These are phyloP conservation scores for Venturia carpophila DNA, from an alignment of 2,329 filamentous ascomycete species.

Conservation along the genomic window DNA sequence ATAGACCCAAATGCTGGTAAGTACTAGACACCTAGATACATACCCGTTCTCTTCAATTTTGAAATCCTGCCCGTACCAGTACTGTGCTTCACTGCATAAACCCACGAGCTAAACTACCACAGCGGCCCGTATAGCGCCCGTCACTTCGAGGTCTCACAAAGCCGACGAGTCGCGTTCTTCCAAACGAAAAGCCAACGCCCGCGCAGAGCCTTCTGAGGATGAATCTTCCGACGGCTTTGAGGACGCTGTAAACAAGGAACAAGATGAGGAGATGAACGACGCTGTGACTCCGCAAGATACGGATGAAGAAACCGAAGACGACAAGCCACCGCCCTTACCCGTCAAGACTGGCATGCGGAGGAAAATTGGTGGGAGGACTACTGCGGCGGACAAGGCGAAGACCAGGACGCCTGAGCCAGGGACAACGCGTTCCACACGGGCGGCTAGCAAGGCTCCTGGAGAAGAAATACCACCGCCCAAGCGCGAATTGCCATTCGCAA, in stretches of 20 bases:
- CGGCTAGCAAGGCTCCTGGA: not conserved
- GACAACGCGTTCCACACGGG: not conserved
- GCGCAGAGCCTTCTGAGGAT: slow-evolving; percentile 21
- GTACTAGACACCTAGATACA: slow-evolving; percentile 10
- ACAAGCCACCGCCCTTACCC: not conserved
- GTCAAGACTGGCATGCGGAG: slow-evolving; percentile 3
- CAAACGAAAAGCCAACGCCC: slow-evolving; percentile 24
- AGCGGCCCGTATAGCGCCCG: slow-evolving; percentile 22
- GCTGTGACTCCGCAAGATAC: slow-evolving; percentile 29
- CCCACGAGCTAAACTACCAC: not conserved
- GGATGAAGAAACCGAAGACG: slow-evolving; percentile 22
- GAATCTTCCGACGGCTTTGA: slow-evolving; percentile 25
- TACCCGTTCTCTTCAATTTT: not conserved
- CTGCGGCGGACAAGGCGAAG: not conserved
- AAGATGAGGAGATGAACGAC: slow-evolving; percentile 21
- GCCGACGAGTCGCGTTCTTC: slow-evolving; percentile 29
- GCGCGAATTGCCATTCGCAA: slow-evolving; percentile 31
- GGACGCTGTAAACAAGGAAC: slow-evolving; percentile 25
- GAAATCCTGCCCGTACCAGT: not conserved
- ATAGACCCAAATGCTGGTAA: slow-evolving; percentile 29
- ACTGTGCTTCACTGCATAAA: not conserved
- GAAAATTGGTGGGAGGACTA: not conserved
- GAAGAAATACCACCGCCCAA: slow-evolving; percentile 25
- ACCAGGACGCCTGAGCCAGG: not conserved
- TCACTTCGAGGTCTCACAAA: slow-evolving; percentile 25